Evolutionary conservation across 2,329 filamentous ascomycete genomes (phyloP).

Genomic region (Rhynchosporium secalis): DNA sequence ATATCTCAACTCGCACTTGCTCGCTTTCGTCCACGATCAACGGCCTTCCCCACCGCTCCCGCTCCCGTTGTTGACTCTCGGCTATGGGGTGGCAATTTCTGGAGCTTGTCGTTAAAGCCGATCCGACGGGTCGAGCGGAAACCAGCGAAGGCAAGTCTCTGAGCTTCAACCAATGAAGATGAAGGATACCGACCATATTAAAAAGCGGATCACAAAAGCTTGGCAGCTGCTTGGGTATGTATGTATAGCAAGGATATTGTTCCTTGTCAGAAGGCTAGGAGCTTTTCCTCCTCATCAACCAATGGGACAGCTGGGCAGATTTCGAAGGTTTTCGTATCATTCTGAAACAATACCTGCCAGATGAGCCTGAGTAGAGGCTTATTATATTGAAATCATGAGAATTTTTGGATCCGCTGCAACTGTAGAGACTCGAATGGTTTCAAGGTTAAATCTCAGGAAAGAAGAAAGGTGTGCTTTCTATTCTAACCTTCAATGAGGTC

Average conservation of each 20-base stretch:
- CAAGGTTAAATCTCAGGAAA: background rate
- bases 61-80: conserved; percentile 8
- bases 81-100: background rate
- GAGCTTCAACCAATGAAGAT: conserved; percentile 2
- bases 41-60: conserved; percentile 11
- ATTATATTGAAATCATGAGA: too few species aligned
- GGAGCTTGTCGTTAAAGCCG: conserved; percentile 10
- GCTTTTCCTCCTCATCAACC: conserved; percentile 7
- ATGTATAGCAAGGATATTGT: background rate
- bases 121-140: background rate
- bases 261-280: background rate
- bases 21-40: conserved; percentile 1
- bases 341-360: conserved; percentile 1
- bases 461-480: background rate
- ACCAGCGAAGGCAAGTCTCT: conserved; percentile 5
- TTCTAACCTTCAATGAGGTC: background rate
- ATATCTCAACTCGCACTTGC: conserved; percentile 6
- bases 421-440: conserved; percentile 10
- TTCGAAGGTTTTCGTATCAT: background rate
- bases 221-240: background rate
- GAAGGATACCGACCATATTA: background rate
- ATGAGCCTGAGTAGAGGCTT: background rate
- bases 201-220: conserved; percentile 13
- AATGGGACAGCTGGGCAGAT: background rate
- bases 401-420: background rate